Evolutionary conservation across 2,329 filamentous ascomycete species (phyloP), one percentile per base, ranked within the genome.

Genomic region (Fusarium sp.): DNA sequence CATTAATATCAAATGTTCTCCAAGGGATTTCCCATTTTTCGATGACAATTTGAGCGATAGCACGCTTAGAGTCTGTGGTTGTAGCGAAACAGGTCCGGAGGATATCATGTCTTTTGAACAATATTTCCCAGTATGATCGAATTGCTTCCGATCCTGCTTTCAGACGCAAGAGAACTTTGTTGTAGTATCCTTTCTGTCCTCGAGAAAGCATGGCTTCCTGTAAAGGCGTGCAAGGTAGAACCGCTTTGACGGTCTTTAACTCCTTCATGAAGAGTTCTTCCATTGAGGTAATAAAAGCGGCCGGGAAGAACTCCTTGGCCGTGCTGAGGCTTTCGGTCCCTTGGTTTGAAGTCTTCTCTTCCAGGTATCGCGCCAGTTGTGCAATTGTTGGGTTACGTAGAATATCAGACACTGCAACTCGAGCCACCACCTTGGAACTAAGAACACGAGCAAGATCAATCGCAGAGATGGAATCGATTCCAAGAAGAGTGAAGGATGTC

Each of bases 201-300:
- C 82, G 73, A 11, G 88, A 87, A 1, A 97, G 83, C 93, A 97
- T 97, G 1, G 91, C 92, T 80, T 97, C 92, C 77, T 98, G 94
- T 0, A 98, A 81, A 1, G 94, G 92, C 3, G 93, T 97, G 76
- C 94, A 97, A 1, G 94, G 94, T 7, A 94, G 80, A 11, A 97
- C 83, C 2, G 81, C 83, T 30, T 86, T 79, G 4, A 92, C 81
- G 0, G 71, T 46, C 7, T 78, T 76, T 0, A 78, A 77, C 4
- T 77, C 64, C 7, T 63, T 18, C 7, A 69, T 46, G 57, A 86
- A 81, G 1, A 70, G 72, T 8, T 76, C 58, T 27, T 68, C 73
- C 9, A 85, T 59, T 27, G 53, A 47, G 5, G 70, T 37, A 3
- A 75, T 41, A 41, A 80, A 78, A 2, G 57, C 20, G 6, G 68